Percentiles rank a stretch among this genome's conserved stretches.
These are phyloP conservation scores for Aspergillus aculeatinus DNA, from an alignment of 2,329 filamentous ascomycete species.

Conservation along the genomic window DNA sequence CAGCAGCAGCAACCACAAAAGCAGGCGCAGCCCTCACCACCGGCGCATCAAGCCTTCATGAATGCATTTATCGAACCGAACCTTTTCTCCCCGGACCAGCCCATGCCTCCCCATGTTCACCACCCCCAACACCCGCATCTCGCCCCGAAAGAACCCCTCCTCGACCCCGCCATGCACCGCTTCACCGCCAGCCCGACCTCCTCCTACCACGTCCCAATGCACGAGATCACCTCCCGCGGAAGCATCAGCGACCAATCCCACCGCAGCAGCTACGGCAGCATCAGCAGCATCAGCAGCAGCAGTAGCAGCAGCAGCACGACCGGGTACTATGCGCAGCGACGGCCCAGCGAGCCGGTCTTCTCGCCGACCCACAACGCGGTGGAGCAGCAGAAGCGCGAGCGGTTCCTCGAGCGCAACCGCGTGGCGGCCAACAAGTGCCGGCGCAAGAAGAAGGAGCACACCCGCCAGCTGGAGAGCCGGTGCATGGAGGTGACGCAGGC, in stretches of 20 bases:
- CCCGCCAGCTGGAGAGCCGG: constrained; percentile 48
- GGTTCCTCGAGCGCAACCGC: constrained; percentile 59
- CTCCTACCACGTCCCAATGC: background rate
- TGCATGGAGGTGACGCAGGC: constrained; percentile 37
- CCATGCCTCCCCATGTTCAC: background rate
- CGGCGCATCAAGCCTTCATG: background rate
- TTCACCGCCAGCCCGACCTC: background rate
- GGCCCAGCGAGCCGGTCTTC: background rate
- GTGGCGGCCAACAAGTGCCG: constrained; percentile 61
- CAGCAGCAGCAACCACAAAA: background rate
- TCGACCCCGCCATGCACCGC: background rate
- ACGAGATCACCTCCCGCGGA: constrained; percentile 3
- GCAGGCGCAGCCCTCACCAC: too few relatives aligned
- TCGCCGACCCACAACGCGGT: background rate
- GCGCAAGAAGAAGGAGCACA: constrained; percentile 62
- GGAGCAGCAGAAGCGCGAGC: constrained; percentile 43
- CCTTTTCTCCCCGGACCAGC: background rate
- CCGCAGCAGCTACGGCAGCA: background rate
- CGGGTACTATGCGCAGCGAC: background rate
- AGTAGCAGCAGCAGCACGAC: background rate
- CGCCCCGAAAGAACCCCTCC: background rate
- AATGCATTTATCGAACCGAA: background rate
- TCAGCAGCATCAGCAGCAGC: background rate
- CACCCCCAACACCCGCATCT: background rate
- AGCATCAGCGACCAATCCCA: constrained; percentile 1